These are phyloP conservation scores for Funneliformis caledonium DNA, from an alignment of 371 early-diverging fungal genomes.

Conservation along the genomic window DNA sequence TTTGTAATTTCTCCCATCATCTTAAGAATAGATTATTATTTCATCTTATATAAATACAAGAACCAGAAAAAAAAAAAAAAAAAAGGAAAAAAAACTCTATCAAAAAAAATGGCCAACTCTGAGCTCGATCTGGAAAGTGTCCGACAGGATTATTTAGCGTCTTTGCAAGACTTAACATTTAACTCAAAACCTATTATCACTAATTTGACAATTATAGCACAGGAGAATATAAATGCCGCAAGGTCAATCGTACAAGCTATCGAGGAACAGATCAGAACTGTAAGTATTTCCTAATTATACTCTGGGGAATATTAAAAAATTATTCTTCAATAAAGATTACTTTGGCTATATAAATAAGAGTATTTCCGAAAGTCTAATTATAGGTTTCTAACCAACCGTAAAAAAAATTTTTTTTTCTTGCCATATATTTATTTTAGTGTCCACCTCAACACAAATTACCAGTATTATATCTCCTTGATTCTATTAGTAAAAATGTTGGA, in stretches of 20 bases:
- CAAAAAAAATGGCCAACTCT: constrained; percentile 22
- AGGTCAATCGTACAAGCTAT: constrained; percentile 80
- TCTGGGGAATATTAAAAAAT: background rate
- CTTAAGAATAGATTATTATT: too few species aligned
- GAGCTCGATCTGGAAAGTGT: constrained; percentile 38
- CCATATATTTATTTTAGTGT: background rate
- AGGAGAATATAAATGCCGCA: constrained; percentile 69
- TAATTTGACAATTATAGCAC: constrained; percentile 83
- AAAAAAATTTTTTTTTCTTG: background rate
- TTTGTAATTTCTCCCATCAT: too few species aligned
- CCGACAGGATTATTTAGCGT: constrained; percentile 30
- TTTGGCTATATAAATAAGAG: background rate
- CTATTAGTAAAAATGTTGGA: constrained; percentile 91
- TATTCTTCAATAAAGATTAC: background rate
- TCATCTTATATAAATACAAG: too few species aligned
- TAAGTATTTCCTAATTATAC: constrained; percentile 51
- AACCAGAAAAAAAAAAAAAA: background rate
- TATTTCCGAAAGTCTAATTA: background rate
- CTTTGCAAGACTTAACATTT: constrained; percentile 67
- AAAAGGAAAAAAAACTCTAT: background rate
- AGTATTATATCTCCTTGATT: constrained; percentile 89
- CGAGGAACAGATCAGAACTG: constrained; percentile 78
- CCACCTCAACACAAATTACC: constrained; percentile 82
- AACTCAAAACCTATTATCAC: constrained; percentile 92
- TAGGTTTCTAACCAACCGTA: background rate